Evolutionary conservation across 441 rosid species (phyloP).

Genomic region (Viola pubescens): DNA sequence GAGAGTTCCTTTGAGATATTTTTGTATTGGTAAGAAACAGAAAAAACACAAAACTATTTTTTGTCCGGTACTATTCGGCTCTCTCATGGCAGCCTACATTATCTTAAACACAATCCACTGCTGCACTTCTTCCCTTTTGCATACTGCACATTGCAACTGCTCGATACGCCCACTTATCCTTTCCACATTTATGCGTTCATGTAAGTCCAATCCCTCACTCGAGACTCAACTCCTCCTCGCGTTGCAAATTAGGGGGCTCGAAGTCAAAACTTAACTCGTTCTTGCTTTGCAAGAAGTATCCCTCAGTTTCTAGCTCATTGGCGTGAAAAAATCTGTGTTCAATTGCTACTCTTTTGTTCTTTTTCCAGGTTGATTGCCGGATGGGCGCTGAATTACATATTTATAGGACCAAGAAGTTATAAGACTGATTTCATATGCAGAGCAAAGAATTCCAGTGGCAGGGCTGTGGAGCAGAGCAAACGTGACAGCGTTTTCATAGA

Average conservation of each 20-base stretch:
- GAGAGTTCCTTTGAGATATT: not conserved
- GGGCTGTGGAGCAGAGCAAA: slow-evolving; percentile 34
- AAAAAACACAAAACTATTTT: not conserved
- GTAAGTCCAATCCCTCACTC: not conserved
- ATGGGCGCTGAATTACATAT: slow-evolving; percentile 29
- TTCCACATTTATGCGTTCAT: not conserved
- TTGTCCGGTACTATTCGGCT: not conserved
- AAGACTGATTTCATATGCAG: slow-evolving; percentile 25
- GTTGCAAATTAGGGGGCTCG: no score
- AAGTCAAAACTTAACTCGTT: not conserved
- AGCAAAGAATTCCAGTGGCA: slow-evolving; percentile 29
- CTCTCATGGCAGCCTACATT: not conserved
- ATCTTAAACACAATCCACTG: not conserved
- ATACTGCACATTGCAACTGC: not conserved
- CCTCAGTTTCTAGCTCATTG: no score
- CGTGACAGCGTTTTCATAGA: slow-evolving; percentile 58
- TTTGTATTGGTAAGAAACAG: not conserved
- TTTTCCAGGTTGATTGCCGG: slow-evolving; percentile 40
- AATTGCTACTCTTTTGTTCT: not conserved
- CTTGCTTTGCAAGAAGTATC: no score
- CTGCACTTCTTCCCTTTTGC: not conserved
- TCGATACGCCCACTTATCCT: not conserved
- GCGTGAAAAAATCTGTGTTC: no score
- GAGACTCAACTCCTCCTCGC: not conserved
- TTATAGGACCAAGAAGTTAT: slow-evolving; percentile 27